Percentiles rank a stretch among this genome's conserved stretches.
These are phyloP conservation scores for Mortierella hygrophila DNA, from an alignment of 192 early-diverging fungal species.

Conservation along the genomic window DNA sequence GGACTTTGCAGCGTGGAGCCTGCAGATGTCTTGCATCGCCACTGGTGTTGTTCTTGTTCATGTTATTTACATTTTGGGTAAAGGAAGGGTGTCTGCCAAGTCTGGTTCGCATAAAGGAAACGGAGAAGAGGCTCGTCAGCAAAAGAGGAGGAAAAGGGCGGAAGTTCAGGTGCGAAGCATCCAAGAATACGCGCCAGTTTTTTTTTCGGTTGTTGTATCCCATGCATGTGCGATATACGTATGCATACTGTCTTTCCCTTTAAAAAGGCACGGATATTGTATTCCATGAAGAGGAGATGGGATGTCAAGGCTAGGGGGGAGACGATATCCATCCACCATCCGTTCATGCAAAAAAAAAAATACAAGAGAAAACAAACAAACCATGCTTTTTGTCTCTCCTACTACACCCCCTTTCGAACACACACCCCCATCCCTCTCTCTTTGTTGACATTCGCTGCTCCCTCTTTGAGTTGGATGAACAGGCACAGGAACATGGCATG, in stretches of 20 bases:
- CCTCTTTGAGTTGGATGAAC: neutral
- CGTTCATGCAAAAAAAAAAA: slow-evolving; percentile 26
- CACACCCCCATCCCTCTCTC: neutral
- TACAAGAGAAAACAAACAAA: neutral
- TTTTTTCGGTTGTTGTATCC: slow-evolving; percentile 10
- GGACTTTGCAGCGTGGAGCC: neutral
- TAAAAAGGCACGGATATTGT: neutral
- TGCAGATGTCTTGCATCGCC: slow-evolving; percentile 2
- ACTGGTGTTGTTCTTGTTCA: neutral
- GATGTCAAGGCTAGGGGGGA: neutral
- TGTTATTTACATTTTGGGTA: neutral
- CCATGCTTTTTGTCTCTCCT: neutral
- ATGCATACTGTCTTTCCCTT: neutral
- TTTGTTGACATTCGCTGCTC: neutral
- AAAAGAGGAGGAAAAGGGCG: neutral
- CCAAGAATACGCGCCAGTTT: neutral
- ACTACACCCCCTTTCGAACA: slow-evolving; percentile 3
- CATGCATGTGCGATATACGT: neutral
- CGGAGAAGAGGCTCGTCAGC: neutral
- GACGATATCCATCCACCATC: neutral
- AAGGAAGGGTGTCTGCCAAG: neutral
- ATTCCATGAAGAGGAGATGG: neutral
- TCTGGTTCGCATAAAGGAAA: neutral
- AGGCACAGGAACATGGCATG: neutral
- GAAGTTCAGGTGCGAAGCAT: slow-evolving; percentile 1